Conservation (phyloP, 2,329 filamentous ascomycete genomes). For the Pseudopithomyces chartarum region DNA sequence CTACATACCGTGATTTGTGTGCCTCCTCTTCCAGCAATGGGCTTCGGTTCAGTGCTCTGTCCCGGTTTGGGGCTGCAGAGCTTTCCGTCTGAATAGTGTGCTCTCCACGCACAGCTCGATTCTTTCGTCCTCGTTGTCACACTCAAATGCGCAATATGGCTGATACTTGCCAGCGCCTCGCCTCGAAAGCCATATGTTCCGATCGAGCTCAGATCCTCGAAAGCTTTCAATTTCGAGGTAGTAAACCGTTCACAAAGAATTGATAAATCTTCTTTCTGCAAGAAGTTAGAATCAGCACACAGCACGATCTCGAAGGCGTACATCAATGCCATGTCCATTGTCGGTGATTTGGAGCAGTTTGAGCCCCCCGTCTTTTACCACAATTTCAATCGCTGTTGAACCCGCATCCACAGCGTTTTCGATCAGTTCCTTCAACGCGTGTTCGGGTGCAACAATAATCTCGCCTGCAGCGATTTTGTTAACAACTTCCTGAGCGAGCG, state of each 20-base stretch:
- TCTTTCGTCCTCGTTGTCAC: conserved; percentile 93
- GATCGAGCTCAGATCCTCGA: conserved; percentile 89
- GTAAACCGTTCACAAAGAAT: conserved; percentile 97
- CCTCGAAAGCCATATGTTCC: conserved; percentile 97
- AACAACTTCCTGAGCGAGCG: conserved; percentile 88
- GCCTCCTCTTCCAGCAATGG: conserved; percentile 82
- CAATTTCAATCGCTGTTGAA: conserved; percentile 84
- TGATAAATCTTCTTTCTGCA: conserved; percentile 82
- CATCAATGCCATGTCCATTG: conserved; percentile 94
- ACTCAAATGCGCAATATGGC: conserved; percentile 93
- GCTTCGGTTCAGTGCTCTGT: conserved; percentile 82
- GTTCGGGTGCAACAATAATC: conserved; percentile 95
- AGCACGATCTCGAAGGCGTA: conserved; percentile 50
- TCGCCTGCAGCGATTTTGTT: conserved; percentile 99
- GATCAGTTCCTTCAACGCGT: conserved; percentile 94
- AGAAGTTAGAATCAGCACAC: conserved; percentile 12
- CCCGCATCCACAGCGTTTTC: conserved; percentile 99
- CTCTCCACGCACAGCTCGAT: conserved; percentile 87
- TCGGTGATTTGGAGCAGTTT: conserved; percentile 97
- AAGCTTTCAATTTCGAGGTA: conserved; percentile 91
- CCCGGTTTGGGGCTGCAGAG: conserved; percentile 85
- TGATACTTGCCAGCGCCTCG: conserved; percentile 95
- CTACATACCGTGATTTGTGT: conserved; percentile 83
- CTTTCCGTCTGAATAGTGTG: conserved; percentile 82
- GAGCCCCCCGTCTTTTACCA: conserved; percentile 92